These are phyloP conservation scores for Casuarina glauca DNA, from an alignment of 306 rosid genomes.

Conservation along the genomic window DNA sequence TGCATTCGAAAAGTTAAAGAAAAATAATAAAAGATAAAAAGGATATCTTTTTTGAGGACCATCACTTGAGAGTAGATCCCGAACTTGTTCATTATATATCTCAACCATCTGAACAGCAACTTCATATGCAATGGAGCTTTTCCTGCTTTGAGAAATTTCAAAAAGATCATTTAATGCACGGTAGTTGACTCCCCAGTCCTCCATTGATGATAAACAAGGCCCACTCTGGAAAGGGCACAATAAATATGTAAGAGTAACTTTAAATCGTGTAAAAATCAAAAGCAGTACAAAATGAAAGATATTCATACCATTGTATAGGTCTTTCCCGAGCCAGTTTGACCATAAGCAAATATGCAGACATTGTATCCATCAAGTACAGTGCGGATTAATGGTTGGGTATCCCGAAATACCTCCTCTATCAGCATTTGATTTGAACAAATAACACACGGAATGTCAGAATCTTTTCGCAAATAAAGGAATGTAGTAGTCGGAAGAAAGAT, in stretches of 20 bases:
- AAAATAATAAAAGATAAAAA: constrained; percentile 19
- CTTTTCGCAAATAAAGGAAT: background rate
- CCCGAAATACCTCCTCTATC: constrained; percentile 85
- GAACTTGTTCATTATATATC: constrained; percentile 97
- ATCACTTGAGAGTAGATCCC: constrained; percentile 75
- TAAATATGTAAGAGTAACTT: constrained; percentile 16
- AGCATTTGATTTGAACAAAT: constrained; percentile 11
- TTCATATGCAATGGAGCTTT: constrained; percentile 74
- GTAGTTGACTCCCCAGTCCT: constrained; percentile 97
- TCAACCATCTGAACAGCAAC: constrained; percentile 99
- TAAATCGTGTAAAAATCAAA: constrained; percentile 7
- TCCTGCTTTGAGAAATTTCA: constrained; percentile 81
- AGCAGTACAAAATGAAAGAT: constrained; percentile 13
- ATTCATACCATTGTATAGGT: constrained; percentile 88
- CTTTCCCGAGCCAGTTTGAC: constrained; percentile 99
- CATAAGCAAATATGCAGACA: constrained; percentile 99
- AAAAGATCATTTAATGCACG: constrained; percentile 94
- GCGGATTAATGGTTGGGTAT: constrained; percentile 85
- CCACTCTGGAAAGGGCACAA: constrained; percentile 66
- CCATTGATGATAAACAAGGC: constrained; percentile 63
- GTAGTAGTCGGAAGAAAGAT: background rate
- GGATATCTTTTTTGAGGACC: constrained; percentile 98
- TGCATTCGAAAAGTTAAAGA: constrained; percentile 1
- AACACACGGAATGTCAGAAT: background rate
- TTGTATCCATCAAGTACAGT: constrained; percentile 96